phyloP scores from a whole-genome alignment of 2,329 filamentous ascomycete genomes.

The Aaosphaeria arxii region DNA sequence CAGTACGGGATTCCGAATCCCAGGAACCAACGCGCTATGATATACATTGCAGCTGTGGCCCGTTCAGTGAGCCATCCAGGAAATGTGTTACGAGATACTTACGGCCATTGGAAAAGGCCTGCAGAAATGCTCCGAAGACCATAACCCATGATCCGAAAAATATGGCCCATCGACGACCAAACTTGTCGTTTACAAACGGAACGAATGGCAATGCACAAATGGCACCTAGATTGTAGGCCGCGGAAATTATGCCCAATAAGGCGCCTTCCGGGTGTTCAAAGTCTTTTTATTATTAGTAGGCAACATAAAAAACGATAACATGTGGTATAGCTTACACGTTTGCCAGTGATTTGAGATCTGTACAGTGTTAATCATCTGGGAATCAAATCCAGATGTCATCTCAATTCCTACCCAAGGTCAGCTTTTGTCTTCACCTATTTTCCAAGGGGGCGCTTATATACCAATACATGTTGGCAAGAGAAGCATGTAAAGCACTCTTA shows the following conservation, averaged over 20 bases:
- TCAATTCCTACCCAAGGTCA: conserved; percentile 12
- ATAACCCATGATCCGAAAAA: conserved; percentile 43
- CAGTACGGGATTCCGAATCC: conserved; percentile 66
- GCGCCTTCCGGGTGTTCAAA: conserved; percentile 33
- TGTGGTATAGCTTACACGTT: conserved; percentile 11
- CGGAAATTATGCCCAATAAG: conserved; percentile 42
- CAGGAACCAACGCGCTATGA: conserved; percentile 58
- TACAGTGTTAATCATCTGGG: conserved; percentile 31
- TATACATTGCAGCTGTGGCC: conserved; percentile 44
- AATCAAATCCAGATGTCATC: conserved; percentile 32
- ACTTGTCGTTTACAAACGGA: conserved; percentile 39
- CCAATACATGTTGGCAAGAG: conserved; percentile 32
- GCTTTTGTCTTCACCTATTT: too few species aligned
- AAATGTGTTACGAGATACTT: background rate
- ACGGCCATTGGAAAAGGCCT: conserved; percentile 22
- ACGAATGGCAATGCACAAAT: conserved; percentile 35
- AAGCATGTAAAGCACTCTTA: conserved; percentile 33
- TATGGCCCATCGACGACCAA: conserved; percentile 41
- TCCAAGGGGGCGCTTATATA: background rate
- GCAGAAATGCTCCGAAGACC: conserved; percentile 38
- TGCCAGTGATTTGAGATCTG: conserved; percentile 27
- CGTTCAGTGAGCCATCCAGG: conserved; percentile 2
- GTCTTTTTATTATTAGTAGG: conserved; percentile 7
- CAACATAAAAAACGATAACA: too few species aligned
- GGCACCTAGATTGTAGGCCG: conserved; percentile 42